These are phyloP conservation scores for Cadophora sp. DNA, from an alignment of 2,329 filamentous ascomycete species.

Conservation along the genomic window DNA sequence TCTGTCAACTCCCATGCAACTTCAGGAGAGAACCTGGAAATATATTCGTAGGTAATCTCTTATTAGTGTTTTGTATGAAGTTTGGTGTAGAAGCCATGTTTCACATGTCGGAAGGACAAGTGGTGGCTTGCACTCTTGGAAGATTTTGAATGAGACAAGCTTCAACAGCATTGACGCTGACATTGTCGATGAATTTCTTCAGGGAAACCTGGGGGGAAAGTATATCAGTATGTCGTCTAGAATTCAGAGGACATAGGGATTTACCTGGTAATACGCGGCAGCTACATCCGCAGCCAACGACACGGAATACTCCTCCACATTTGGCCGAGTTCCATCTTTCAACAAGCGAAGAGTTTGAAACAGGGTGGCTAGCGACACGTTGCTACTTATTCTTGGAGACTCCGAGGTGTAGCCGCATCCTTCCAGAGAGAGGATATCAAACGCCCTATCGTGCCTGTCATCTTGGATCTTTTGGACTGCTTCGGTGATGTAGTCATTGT, in stretches of 20 bases:
- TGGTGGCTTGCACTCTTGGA: conserved; percentile 15
- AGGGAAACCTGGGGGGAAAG: conserved; percentile 18
- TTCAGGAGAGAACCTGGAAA: conserved; percentile 16
- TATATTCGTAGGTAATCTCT: neutral
- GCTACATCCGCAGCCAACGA: conserved; percentile 24
- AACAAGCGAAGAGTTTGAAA: neutral
- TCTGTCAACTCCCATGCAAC: conserved; percentile 22
- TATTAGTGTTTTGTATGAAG: neutral
- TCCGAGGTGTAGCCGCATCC: neutral
- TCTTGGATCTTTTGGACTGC: conserved; percentile 21
- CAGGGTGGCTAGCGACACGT: neutral
- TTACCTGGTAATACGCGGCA: conserved; percentile 24
- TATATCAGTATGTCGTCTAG: neutral
- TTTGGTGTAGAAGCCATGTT: neutral
- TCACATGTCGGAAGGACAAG: neutral
- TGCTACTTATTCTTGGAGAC: neutral
- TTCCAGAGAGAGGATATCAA: neutral
- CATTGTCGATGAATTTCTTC: conserved; percentile 27
- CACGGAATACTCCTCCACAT: conserved; percentile 22
- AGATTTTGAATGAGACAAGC: conserved; percentile 23
- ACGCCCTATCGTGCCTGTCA: conserved; percentile 15
- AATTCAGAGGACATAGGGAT: neutral
- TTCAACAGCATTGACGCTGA: conserved; percentile 25
- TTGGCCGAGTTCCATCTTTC: conserved; percentile 18
- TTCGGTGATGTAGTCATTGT: conserved; percentile 23